Percentiles rank a stretch among this genome's conserved stretches.
These are phyloP conservation scores for Elaeagnus macrophylla DNA, from an alignment of 306 rosid genomes.

Conservation along the genomic window DNA sequence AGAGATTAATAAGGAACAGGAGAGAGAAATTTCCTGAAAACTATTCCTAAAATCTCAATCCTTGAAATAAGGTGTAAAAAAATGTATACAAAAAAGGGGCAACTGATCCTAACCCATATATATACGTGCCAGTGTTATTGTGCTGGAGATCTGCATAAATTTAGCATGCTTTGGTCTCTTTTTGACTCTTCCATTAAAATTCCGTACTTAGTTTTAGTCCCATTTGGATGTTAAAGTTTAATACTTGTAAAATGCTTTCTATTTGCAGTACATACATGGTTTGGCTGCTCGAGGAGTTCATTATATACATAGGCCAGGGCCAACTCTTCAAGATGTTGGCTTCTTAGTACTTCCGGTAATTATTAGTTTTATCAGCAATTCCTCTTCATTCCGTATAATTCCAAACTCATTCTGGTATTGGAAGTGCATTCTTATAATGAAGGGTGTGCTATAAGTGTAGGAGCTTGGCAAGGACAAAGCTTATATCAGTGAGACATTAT, in stretches of 20 bases:
- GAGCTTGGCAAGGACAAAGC: slow-evolving; percentile 87
- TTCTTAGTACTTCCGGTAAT: slow-evolving; percentile 76
- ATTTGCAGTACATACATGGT: slow-evolving; percentile 80
- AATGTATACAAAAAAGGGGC: no score
- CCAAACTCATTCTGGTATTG: background rate
- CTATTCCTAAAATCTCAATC: no score
- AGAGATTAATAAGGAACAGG: no score
- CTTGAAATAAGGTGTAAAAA: no score
- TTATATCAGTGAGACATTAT: slow-evolving; percentile 84
- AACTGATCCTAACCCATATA: no score
- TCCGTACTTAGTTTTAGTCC: background rate
- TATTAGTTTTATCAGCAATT: slow-evolving; percentile 3
- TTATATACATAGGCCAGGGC: slow-evolving; percentile 87
- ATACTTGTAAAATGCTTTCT: slow-evolving; percentile 21
- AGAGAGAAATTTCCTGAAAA: no score
- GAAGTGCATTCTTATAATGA: slow-evolving; percentile 17
- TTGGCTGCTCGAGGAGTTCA: slow-evolving; percentile 96
- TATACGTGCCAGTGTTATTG: no score
- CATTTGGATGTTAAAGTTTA: background rate
- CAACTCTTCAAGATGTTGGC: slow-evolving; percentile 84
- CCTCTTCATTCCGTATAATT: background rate
- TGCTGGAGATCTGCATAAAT: no score
- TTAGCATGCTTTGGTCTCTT: no score
- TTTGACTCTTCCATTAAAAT: no score
- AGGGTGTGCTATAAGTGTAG: slow-evolving; percentile 26